These are phyloP conservation scores for Solanum hybrid DNA, from an alignment of 305 asterid genomes.

Conservation along the genomic window DNA sequence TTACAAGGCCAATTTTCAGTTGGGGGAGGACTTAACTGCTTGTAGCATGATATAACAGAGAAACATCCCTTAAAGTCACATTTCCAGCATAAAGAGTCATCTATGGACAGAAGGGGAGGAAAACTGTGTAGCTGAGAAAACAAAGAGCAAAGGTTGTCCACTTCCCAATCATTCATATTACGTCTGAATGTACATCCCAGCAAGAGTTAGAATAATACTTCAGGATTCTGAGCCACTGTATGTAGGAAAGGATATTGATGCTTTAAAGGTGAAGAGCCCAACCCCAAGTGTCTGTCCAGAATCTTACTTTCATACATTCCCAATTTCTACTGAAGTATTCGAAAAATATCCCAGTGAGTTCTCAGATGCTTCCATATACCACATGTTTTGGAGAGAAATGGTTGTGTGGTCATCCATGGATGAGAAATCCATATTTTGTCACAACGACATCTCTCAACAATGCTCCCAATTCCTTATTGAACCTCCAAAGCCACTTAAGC, in stretches of 20 bases:
- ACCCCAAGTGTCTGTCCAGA: background rate
- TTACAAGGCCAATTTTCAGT: background rate
- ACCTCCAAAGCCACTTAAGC: background rate
- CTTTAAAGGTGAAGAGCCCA: background rate
- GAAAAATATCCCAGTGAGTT: background rate
- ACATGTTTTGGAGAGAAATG: background rate
- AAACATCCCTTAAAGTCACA: background rate
- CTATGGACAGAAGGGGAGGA: background rate
- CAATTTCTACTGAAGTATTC: background rate
- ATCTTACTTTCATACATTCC: background rate
- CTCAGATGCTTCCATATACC: background rate
- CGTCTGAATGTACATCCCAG: background rate
- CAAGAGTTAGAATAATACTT: background rate
- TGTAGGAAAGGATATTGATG: background rate
- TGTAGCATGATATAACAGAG: background rate
- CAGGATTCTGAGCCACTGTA: background rate
- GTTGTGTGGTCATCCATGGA: background rate
- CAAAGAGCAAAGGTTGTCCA: background rate
- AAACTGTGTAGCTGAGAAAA: background rate
- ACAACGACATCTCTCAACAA: background rate
- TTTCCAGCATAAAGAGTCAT: background rate
- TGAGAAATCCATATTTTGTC: background rate
- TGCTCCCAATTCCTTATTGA: background rate
- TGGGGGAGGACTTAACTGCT: background rate
- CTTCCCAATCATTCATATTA: background rate